Evolutionary conservation across 768 basidiomycete species (phyloP).

Genomic region (Exsudoporus frostii): DNA sequence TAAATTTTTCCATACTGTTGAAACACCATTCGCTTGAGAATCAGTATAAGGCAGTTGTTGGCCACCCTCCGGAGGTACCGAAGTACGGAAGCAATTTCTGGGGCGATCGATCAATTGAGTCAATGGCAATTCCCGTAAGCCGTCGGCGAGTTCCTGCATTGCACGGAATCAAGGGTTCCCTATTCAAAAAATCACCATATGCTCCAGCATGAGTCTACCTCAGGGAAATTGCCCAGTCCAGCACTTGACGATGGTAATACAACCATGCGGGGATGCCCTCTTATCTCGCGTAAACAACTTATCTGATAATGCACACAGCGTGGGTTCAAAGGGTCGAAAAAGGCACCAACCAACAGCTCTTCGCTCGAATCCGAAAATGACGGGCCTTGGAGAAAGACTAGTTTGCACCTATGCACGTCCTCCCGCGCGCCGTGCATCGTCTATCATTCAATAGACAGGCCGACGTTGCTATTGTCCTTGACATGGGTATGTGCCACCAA

Average conservation of each 20-base stretch:
- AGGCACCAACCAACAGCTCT: slow-evolving; percentile 12
- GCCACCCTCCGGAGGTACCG: background rate
- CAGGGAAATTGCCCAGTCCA: background rate
- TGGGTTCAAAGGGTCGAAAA: slow-evolving; percentile 2
- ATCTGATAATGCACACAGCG: slow-evolving; percentile 7
- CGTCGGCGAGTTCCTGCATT: slow-evolving; percentile 1
- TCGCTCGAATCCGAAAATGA: slow-evolving; percentile 8
- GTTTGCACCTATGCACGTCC: background rate
- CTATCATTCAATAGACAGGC: slow-evolving; percentile 1
- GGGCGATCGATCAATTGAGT: slow-evolving; percentile 7
- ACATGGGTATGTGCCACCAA: background rate
- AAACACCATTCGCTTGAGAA: slow-evolving; percentile 1
- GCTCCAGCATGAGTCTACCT: background rate
- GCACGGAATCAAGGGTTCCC: slow-evolving; percentile 3
- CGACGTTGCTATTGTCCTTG: background rate
- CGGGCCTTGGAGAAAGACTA: slow-evolving; percentile 3
- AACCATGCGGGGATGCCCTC: slow-evolving; percentile 21
- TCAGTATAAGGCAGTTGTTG: background rate
- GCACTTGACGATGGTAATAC: slow-evolving; percentile 16
- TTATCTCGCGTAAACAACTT: slow-evolving; percentile 6
- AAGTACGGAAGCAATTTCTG: background rate
- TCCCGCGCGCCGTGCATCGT: slow-evolving; percentile 6
- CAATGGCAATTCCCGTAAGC: slow-evolving; percentile 12
- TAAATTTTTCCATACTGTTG: too few relatives aligned
- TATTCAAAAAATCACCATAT: slow-evolving; percentile 2